phyloP scores from a whole-genome alignment of 176 grass and related monocot species.

The Eragrostis curvula region DNA sequence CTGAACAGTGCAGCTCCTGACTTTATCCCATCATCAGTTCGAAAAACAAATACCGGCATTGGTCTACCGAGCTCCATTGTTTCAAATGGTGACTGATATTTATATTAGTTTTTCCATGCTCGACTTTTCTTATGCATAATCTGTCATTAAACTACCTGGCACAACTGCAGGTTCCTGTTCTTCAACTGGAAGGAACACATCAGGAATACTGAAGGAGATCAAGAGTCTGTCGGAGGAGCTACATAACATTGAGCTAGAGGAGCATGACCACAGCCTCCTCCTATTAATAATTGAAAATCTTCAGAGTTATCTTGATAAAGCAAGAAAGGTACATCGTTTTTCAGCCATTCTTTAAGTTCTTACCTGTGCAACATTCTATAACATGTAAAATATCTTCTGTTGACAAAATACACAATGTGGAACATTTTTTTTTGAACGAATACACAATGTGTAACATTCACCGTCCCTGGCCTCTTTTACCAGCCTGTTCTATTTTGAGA shows the following conservation, averaged over 20 bases:
- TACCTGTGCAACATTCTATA: conserved; percentile 12
- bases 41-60: conserved; percentile 32
- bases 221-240: conserved; percentile 44
- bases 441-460: background rate
- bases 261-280: conserved; percentile 40
- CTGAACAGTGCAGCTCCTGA: conserved; percentile 50
- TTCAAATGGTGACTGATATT: background rate
- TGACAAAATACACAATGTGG: background rate
- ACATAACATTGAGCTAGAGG: conserved; percentile 37
- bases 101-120: conserved; percentile 17
- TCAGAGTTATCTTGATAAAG: conserved; percentile 44
- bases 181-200: conserved; percentile 23
- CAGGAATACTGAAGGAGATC: conserved; percentile 43
- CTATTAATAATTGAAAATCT: conserved; percentile 52
- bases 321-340: conserved; percentile 44
- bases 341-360: background rate
- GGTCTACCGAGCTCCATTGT: conserved; percentile 36
- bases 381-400: conserved; percentile 29
- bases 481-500: conserved; percentile 38
- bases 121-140: background rate
- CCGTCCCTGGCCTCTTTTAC: conserved; percentile 20
- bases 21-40: conserved; percentile 46
- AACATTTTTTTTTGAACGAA: too few relatives aligned
- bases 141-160: background rate
- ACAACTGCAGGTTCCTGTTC: conserved; percentile 45